These are phyloP conservation scores for Rusavskia elegans DNA, from an alignment of 495 filamentous ascomycete species.

Conservation along the genomic window DNA sequence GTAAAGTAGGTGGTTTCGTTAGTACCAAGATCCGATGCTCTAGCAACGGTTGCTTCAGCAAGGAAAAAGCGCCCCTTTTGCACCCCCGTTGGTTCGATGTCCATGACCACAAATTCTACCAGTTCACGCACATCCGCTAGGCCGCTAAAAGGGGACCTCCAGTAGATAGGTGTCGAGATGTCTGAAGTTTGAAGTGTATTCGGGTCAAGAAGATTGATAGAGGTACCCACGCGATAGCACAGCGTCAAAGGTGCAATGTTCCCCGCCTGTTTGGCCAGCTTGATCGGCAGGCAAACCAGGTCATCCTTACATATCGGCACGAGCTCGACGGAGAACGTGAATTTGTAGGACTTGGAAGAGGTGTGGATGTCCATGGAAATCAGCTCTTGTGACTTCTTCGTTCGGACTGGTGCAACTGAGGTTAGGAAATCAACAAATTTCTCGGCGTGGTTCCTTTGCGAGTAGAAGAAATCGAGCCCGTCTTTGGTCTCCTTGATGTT, in stretches of 20 bases:
- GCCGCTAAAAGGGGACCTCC: conserved; percentile 68
- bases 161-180: conserved; percentile 64
- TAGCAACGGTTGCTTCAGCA: conserved; percentile 73
- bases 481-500: conserved; percentile 93
- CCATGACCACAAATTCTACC: conserved; percentile 84
- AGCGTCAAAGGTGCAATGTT: conserved; percentile 73
- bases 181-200: conserved; percentile 83
- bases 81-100: conserved; percentile 68
- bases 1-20: conserved; percentile 78
- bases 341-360: conserved; percentile 78
- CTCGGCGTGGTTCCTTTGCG: conserved; percentile 77
- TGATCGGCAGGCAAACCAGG: conserved; percentile 77
- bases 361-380: conserved; percentile 92
- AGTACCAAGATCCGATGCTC: conserved; percentile 72
- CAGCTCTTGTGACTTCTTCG: conserved; percentile 80
- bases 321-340: conserved; percentile 70
- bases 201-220: conserved; percentile 79
- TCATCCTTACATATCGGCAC: conserved; percentile 96
- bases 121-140: conserved; percentile 76
- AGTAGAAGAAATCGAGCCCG: conserved; percentile 90
- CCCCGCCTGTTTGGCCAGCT: conserved; percentile 67
- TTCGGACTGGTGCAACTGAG: conserved; percentile 58
- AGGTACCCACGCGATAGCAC: conserved; percentile 78
- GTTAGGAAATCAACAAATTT: conserved; percentile 83
- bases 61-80: conserved; percentile 69